phyloP scores from a whole-genome alignment of 192 early-diverging fungal species.

The Gonapodya prolifera region DNA sequence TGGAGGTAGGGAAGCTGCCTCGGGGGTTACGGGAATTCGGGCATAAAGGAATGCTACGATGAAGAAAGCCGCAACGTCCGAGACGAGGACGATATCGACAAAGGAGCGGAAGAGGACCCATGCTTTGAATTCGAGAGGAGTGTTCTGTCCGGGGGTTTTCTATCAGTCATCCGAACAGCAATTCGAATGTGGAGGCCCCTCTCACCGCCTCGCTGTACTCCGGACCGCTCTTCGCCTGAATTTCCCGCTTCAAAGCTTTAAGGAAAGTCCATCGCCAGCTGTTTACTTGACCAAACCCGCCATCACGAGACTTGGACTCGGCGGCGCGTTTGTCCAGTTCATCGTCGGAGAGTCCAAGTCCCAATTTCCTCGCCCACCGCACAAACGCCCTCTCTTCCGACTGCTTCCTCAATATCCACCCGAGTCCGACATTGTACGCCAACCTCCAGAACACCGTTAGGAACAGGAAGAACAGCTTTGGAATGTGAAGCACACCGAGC shows the following conservation, averaged over 20 bases:
- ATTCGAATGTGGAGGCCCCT: background rate
- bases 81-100: constrained; percentile 84
- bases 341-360: constrained; percentile 26
- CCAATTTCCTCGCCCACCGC: constrained; percentile 49
- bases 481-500: constrained; percentile 48
- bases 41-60: constrained; percentile 67
- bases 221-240: background rate
- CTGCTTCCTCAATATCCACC: constrained; percentile 66
- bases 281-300: constrained; percentile 17
- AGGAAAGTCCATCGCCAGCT: background rate
- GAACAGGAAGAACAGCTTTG: constrained; percentile 44
- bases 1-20: constrained; percentile 3
- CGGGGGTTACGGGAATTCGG: constrained; percentile 37
- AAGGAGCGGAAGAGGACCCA: constrained; percentile 92
- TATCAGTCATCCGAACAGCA: constrained; percentile 5
- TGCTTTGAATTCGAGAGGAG: constrained; percentile 88
- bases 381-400: constrained; percentile 63
- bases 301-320: constrained; percentile 41
- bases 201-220: too few relatives aligned
- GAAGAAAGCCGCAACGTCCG: constrained; percentile 78
- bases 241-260: constrained; percentile 37
- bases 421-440: constrained; percentile 78
- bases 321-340: constrained; percentile 25
- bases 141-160: constrained; percentile 23
- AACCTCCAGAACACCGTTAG: constrained; percentile 79